Conservation (phyloP, 257 asterid genomes). For the Thymus quinquecostatus region DNA sequence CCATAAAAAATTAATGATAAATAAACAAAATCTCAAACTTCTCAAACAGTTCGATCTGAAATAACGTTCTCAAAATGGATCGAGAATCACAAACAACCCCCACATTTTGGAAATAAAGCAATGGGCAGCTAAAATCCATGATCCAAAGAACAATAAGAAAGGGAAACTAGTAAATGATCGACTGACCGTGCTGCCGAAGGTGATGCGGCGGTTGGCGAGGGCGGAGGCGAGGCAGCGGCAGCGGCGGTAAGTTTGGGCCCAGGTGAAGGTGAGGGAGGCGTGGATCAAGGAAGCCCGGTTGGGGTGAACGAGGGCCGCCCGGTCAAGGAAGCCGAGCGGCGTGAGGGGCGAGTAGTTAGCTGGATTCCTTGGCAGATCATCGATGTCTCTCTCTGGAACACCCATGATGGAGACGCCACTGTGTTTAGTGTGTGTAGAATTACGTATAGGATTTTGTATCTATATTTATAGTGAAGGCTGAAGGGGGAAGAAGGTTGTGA, state of each 20-base stretch:
- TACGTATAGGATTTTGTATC: neutral
- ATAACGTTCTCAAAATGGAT: neutral
- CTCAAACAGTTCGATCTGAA: neutral
- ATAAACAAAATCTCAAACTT: neutral
- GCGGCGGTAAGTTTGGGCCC: conserved; percentile 73
- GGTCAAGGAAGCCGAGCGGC: conserved; percentile 66
- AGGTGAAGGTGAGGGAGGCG: conserved; percentile 55
- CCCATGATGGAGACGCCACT: conserved; percentile 7
- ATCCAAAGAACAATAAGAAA: neutral
- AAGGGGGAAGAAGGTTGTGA: neutral
- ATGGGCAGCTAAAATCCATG: neutral
- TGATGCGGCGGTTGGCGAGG: conserved; percentile 49
- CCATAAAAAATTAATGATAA: neutral
- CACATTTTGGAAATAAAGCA: neutral
- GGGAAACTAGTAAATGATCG: neutral
- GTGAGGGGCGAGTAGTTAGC: conserved; percentile 68
- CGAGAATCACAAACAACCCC: neutral
- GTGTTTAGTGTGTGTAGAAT: conserved; percentile 19
- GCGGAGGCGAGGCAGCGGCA: conserved; percentile 82
- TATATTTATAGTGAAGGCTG: neutral
- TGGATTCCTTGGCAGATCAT: conserved; percentile 65
- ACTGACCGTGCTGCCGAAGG: conserved; percentile 68
- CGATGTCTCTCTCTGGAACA: conserved; percentile 57
- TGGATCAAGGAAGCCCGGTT: conserved; percentile 59
- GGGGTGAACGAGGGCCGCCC: conserved; percentile 69